Percentiles rank a stretch among this genome's conserved stretches.
phyloP scores from a whole-genome alignment of 2,329 filamentous ascomycete genomes.

The Penicillium corylophilum region DNA sequence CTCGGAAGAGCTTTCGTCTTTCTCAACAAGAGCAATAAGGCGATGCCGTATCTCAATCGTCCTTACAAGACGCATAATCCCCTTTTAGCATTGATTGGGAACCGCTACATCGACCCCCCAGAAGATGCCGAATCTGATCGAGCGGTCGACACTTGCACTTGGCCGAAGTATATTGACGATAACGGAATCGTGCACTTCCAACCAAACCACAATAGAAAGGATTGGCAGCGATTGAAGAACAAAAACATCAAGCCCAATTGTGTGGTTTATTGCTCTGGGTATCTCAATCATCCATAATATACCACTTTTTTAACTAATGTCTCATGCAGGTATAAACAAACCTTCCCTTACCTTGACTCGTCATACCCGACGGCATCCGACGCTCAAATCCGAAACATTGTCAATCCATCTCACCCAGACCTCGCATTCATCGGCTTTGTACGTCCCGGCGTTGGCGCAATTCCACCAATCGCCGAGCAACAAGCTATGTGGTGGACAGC shows the following conservation, averaged over 20 bases:
- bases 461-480: constrained; percentile 16
- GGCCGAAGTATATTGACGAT: constrained; percentile 14
- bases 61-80: constrained; percentile 13
- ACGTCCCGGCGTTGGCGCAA: constrained; percentile 14
- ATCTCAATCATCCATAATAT: neutral
- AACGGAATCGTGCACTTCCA: constrained; percentile 12
- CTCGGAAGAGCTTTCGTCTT: constrained; percentile 14
- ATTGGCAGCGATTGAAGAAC: constrained; percentile 15
- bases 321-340: constrained; percentile 10
- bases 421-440: constrained; percentile 17
- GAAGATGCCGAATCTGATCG: constrained; percentile 13
- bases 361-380: constrained; percentile 14
- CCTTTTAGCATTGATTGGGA: constrained; percentile 11
- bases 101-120: constrained; percentile 15
- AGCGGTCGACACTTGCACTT: constrained; percentile 16
- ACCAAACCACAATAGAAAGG: constrained; percentile 7
- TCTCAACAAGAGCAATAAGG: constrained; percentile 17
- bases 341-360: constrained; percentile 13
- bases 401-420: constrained; percentile 9
- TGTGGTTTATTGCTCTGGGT: constrained; percentile 15
- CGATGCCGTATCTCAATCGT: constrained; percentile 17
- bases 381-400: constrained; percentile 12
- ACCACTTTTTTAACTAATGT: neutral
- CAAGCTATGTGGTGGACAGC: constrained; percentile 18
- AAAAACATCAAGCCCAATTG: constrained; percentile 8